A percentile compares a stretch with the other conserved stretches of the same genome.
Evolutionary conservation across 2,329 filamentous ascomycete species (phyloP).

Genomic region (Fusarium luffae): DNA sequence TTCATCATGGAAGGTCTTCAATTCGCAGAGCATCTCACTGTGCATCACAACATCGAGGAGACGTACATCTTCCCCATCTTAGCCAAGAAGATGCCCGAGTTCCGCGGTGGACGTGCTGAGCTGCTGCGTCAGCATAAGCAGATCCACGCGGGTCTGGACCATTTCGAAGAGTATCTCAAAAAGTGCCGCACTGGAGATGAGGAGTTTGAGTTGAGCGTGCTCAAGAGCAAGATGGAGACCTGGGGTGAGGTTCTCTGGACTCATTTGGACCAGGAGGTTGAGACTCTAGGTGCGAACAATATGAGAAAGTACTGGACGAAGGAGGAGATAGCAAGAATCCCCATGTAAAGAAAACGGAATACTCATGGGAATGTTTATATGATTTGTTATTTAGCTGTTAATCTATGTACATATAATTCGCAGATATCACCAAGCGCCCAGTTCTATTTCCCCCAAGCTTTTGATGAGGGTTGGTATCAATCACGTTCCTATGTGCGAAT

Average conservation of each 20-base stretch:
- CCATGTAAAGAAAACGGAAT: conserved; percentile 63
- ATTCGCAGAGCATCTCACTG: conserved; percentile 75
- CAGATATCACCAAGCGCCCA: conserved; percentile 21
- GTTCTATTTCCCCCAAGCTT: conserved; percentile 2
- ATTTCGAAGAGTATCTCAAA: conserved; percentile 72
- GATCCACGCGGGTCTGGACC: conserved; percentile 82
- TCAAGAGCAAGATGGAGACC: conserved; percentile 78
- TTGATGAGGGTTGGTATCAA: conserved; percentile 20
- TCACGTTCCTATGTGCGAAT: conserved; percentile 18
- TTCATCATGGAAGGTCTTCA: conserved; percentile 76
- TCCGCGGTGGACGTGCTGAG: conserved; percentile 65
- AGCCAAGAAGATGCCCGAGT: conserved; percentile 82
- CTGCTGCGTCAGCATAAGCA: conserved; percentile 78
- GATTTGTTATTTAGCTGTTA: conserved; percentile 5
- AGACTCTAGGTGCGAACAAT: conserved; percentile 78
- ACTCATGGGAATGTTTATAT: neutral
- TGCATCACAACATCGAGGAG: conserved; percentile 88
- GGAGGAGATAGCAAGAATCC: conserved; percentile 77
- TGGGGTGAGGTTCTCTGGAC: conserved; percentile 84
- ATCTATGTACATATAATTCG: conserved; percentile 9
- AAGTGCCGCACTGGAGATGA: conserved; percentile 71
- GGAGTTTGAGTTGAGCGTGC: conserved; percentile 65
- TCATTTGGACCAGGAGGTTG: conserved; percentile 88
- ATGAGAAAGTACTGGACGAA: conserved; percentile 86
- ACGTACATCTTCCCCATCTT: conserved; percentile 81